A percentile compares a stretch with the other conserved stretches of the same genome.
phyloP scores from a whole-genome alignment of 1,284 basidiomycete genomes.

The Athelia psychrophila region DNA sequence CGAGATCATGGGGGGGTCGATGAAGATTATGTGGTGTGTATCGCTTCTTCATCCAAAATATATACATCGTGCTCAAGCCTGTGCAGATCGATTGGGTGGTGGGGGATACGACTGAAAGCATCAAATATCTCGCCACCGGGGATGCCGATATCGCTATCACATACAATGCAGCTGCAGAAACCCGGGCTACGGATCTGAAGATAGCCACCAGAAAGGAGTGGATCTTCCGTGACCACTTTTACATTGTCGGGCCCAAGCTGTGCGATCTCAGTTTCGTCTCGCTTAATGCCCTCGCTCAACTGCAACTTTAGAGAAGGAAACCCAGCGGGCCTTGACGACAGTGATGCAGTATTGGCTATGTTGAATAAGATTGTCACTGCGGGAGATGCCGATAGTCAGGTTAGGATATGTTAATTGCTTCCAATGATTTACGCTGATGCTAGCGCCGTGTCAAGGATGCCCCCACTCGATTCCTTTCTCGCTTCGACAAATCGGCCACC shows the following conservation, averaged over 20 bases:
- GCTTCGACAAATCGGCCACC: conserved; percentile 53
- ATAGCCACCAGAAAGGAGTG: conserved; percentile 30
- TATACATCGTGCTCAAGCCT: not conserved
- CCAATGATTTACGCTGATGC: not conserved
- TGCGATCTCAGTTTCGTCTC: not conserved
- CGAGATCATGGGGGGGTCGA: conserved; percentile 19
- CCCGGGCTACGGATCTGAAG: conserved; percentile 23
- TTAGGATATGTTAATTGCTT: conserved; percentile 15
- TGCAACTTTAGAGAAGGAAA: conserved; percentile 13
- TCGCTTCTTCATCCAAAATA: not conserved
- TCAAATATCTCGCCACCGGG: conserved; percentile 33
- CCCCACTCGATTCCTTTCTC: conserved; percentile 46
- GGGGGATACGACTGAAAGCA: conserved; percentile 46
- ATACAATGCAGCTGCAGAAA: conserved; percentile 47
- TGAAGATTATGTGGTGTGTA: conserved; percentile 33
- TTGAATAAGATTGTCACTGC: conserved; percentile 39
- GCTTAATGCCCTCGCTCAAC: not conserved
- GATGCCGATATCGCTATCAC: conserved; percentile 45
- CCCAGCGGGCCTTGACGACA: conserved; percentile 28
- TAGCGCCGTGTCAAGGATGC: conserved; percentile 15
- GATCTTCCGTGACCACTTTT: conserved; percentile 44
- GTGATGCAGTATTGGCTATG: conserved; percentile 34
- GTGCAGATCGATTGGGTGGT: conserved; percentile 46
- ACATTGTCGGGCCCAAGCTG: conserved; percentile 31
- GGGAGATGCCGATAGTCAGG: conserved; percentile 34